Evolutionary conservation across 345 rosid species (phyloP).

Genomic region (Draba incana): DNA sequence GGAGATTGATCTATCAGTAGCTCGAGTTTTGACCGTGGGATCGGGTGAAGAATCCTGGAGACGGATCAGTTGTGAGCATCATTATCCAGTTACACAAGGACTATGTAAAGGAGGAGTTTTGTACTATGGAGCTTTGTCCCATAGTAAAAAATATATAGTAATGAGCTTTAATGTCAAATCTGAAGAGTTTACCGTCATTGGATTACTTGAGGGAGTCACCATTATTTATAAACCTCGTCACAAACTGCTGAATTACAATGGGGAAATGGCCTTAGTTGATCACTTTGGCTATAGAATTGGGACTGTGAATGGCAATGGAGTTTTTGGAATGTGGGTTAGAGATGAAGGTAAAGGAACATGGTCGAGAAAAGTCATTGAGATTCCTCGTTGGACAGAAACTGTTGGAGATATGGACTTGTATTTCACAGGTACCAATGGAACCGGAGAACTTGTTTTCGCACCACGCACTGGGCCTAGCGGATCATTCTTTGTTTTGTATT

Average conservation of each 20-base stretch:
- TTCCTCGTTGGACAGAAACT: neutral
- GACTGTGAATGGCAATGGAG: neutral
- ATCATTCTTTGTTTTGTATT: neutral
- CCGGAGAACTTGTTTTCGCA: neutral
- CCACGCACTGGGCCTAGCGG: too few species aligned
- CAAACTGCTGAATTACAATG: neutral
- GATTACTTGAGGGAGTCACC: neutral
- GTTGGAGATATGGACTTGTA: neutral
- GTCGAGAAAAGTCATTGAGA: neutral
- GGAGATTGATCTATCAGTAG: too few species aligned
- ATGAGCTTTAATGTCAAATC: neutral
- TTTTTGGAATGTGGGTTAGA: neutral
- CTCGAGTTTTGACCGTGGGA: neutral
- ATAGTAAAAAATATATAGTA: neutral
- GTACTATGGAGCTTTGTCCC: slow-evolving; percentile 1
- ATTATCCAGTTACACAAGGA: neutral
- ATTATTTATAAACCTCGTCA: neutral
- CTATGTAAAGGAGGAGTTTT: neutral
- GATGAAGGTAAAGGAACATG: neutral
- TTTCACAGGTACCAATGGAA: neutral
- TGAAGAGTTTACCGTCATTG: neutral
- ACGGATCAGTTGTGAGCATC: neutral
- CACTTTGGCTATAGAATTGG: neutral
- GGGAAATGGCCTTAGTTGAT: neutral
- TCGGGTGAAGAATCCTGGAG: neutral